These are phyloP conservation scores for Moesziomyces antarcticus DNA, from an alignment of 1,284 basidiomycete species.

Conservation along the genomic window DNA sequence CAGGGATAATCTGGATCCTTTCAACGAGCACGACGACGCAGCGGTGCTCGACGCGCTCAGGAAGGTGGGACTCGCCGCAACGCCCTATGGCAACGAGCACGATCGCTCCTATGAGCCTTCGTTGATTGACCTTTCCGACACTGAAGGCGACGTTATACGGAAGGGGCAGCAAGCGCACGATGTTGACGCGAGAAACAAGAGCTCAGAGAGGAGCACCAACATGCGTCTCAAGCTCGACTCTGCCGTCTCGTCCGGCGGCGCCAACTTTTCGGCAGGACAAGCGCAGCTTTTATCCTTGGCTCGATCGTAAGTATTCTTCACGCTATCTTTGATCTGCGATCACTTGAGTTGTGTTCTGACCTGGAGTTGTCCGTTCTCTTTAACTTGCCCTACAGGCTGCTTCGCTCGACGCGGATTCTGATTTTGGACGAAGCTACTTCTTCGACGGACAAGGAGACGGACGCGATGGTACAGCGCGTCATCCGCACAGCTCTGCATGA, in stretches of 20 bases:
- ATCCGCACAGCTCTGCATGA: constrained; percentile 32
- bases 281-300: constrained; percentile 84
- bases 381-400: constrained; percentile 72
- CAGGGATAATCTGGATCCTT: constrained; percentile 87
- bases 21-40: constrained; percentile 81
- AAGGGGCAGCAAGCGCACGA: neutral
- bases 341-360: too few species aligned
- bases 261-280: constrained; percentile 86
- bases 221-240: constrained; percentile 74
- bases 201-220: constrained; percentile 10
- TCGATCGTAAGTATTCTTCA: constrained; percentile 68
- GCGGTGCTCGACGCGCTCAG: constrained; percentile 75
- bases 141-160: neutral
- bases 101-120: constrained; percentile 15
- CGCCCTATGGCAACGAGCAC: constrained; percentile 28
- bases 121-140: constrained; percentile 68
- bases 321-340: too few species aligned
- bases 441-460: constrained; percentile 40
- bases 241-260: constrained; percentile 80
- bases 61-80: constrained; percentile 54
- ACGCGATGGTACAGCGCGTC: constrained; percentile 45
- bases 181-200: neutral
- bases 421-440: constrained; percentile 83
- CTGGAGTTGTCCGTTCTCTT: constrained; percentile 40
- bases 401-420: constrained; percentile 80